Base-by-base conservation (phyloP, 2,329 filamentous ascomycete genomes). In the Neoascochyta sp. region DNA sequence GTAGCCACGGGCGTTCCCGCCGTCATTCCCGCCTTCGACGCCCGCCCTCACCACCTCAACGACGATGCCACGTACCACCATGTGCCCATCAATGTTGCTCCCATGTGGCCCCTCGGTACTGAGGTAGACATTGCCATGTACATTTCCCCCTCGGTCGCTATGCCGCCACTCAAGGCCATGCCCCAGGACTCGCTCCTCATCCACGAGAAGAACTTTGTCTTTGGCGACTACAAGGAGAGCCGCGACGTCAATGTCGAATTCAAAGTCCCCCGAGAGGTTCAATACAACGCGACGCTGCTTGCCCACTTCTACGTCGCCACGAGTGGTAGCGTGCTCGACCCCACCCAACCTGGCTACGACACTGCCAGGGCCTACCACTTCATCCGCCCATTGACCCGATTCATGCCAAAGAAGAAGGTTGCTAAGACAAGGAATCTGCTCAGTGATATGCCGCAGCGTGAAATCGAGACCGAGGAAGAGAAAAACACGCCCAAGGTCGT, bases 221-320 rank as follows among this genome's bases (percentile, higher is more conserved):
- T 90, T 33, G 84, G 84, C 39, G 82, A 93, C 63, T 87, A 74
- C 57, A 82, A 79, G 35, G 88, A 96, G 52, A 81, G 75, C 54
- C 78, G 92, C 34, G 74, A 82, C 32, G 74, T 89, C 35, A 81
- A 90, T 47, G 85, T 84, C 5, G 81, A 73, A 20, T 87, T 98
- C 57, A 66, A 73, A 3, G 80, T 96, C 4, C 90, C 92, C 3
- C 71, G 73, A 40, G 73, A 78, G 22, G 88, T 94, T 0, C 89
- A 95, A 70, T 75, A 88, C 47, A 96, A 96, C 60, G 88, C 86
- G 18, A 95, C 90, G 1, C 75, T 98, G 7, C 95, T 86, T 80
- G 90, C 86, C 3, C 92, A 98, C 63, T 93, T 96, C 64, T 95
- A 88, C 52, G 70, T 96, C 39, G 86, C 80, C 8, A 76, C 94